Conservation (phyloP, 1,139 yeast genomes). For the Candida buenavistaensis region DNA sequence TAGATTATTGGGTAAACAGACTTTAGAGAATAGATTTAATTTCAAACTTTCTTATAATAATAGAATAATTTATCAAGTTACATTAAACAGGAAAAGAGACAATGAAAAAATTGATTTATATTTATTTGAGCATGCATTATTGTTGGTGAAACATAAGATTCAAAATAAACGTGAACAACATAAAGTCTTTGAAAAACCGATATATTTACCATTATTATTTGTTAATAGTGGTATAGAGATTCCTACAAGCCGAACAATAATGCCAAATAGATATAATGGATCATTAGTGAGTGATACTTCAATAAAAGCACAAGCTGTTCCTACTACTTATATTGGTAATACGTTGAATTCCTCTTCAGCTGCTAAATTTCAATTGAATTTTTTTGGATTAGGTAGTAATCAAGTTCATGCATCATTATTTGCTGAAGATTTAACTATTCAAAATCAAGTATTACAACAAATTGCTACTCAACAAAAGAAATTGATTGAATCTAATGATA, state of each 20-base stretch:
- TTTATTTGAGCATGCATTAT: slow-evolving; percentile 81
- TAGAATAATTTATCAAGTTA: slow-evolving; percentile 78
- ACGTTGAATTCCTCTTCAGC: slow-evolving; percentile 24
- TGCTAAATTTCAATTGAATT: slow-evolving; percentile 48
- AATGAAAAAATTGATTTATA: slow-evolving; percentile 83
- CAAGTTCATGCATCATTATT: slow-evolving; percentile 46
- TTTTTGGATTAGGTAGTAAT: slow-evolving; percentile 45
- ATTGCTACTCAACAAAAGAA: slow-evolving; percentile 77
- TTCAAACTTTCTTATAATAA: slow-evolving; percentile 81
- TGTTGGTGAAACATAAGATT: slow-evolving; percentile 82
- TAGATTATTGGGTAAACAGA: slow-evolving; percentile 77
- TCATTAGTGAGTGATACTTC: slow-evolving; percentile 42
- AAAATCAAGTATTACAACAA: slow-evolving; percentile 79
- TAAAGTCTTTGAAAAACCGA: slow-evolving; percentile 90
- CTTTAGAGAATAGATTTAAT: slow-evolving; percentile 55
- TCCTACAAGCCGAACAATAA: slow-evolving; percentile 57
- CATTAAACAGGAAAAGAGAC: slow-evolving; percentile 64
- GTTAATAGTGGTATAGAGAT: slow-evolving; percentile 77
- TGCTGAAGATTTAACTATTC: slow-evolving; percentile 58
- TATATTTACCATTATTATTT: slow-evolving; percentile 81
- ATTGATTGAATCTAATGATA: slow-evolving; percentile 70
- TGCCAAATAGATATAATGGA: slow-evolving; percentile 35
- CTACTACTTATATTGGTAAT: slow-evolving; percentile 28
- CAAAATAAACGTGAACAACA: slow-evolving; percentile 90
- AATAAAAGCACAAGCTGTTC: slow-evolving; percentile 30